A percentile compares a stretch with the other conserved stretches of the same genome.
phyloP scores from a whole-genome alignment of 2,329 filamentous ascomycete species.

The Blumeriella jaapii region DNA sequence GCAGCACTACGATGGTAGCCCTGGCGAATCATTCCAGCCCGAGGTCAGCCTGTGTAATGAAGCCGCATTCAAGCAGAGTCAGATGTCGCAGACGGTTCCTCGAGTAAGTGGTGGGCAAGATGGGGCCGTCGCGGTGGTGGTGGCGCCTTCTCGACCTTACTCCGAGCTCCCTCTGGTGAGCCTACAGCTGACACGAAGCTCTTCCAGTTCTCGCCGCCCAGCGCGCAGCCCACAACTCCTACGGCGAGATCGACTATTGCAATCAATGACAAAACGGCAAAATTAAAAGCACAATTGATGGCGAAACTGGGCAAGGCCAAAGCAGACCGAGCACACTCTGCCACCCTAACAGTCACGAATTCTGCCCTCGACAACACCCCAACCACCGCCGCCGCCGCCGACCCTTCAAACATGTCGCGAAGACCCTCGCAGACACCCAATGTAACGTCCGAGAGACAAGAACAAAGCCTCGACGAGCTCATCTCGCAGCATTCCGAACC shows the following conservation, averaged over 20 bases:
- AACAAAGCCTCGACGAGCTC: constrained; percentile 22
- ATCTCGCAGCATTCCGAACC: constrained; percentile 21
- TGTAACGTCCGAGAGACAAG: too few species aligned
- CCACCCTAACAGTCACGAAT: constrained; percentile 14
- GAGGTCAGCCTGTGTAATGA: constrained; percentile 11
- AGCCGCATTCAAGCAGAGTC: constrained; percentile 15
- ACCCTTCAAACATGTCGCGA: constrained; percentile 10
- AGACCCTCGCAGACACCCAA: constrained; percentile 17
- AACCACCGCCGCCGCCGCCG: constrained; percentile 16
- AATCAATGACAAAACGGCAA: constrained; percentile 23
- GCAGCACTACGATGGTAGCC: constrained; percentile 13
- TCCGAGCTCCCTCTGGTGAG: too few species aligned
- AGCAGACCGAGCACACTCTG: constrained; percentile 17
- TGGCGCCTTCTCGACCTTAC: too few species aligned
- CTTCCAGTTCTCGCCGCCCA: constrained; percentile 17
- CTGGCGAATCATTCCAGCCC: constrained; percentile 14
- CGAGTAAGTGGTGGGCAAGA: constrained; percentile 17
- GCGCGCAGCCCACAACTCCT: constrained; percentile 8
- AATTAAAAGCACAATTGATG: constrained; percentile 25
- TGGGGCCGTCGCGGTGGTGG: not conserved
- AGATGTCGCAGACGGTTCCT: constrained; percentile 12
- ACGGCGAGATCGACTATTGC: constrained; percentile 14
- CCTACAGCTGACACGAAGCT: constrained; percentile 10
- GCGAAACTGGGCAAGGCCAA: too few species aligned
- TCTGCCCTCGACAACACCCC: too few species aligned